Conservation (phyloP, 176 grass and related monocot genomes). For the Oryza meyeriana region DNA sequence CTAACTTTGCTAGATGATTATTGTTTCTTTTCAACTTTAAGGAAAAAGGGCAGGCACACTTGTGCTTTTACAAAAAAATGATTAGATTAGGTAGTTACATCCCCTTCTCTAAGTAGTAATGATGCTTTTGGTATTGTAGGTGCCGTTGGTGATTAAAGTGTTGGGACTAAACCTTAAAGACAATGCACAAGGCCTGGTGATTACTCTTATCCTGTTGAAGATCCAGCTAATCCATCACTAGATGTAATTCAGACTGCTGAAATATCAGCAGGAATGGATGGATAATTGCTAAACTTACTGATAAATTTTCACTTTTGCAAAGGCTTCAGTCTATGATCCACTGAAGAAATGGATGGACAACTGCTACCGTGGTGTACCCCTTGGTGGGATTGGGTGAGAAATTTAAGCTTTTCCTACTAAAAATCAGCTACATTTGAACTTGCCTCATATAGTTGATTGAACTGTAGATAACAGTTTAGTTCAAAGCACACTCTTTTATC, state of each 20-base stretch:
- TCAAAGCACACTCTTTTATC: neutral
- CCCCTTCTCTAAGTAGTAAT: neutral
- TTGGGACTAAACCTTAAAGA: conserved; percentile 25
- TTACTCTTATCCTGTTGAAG: neutral
- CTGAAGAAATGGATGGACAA: conserved; percentile 55
- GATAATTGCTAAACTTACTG: neutral
- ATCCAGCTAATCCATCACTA: neutral
- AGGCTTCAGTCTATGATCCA: conserved; percentile 44
- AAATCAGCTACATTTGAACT: neutral
- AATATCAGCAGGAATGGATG: conserved; percentile 2
- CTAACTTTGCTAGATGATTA: too few species aligned
- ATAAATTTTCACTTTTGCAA: conserved; percentile 20
- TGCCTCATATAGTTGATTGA: neutral
- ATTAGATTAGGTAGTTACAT: neutral
- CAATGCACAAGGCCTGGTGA: conserved; percentile 38
- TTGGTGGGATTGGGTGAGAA: conserved; percentile 77
- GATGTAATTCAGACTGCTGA: neutral
- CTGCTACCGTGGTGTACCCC: conserved; percentile 59
- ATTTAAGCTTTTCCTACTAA: neutral
- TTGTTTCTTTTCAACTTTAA: neutral
- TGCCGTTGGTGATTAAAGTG: conserved; percentile 35
- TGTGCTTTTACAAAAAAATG: too few species aligned
- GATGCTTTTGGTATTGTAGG: conserved; percentile 26
- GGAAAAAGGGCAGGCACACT: neutral
- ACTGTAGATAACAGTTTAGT: conserved; percentile 1